Percentiles rank a stretch among this genome's conserved stretches.
phyloP scores from a whole-genome alignment of 2,329 filamentous ascomycete species.

The Metarhizium robertsii region DNA sequence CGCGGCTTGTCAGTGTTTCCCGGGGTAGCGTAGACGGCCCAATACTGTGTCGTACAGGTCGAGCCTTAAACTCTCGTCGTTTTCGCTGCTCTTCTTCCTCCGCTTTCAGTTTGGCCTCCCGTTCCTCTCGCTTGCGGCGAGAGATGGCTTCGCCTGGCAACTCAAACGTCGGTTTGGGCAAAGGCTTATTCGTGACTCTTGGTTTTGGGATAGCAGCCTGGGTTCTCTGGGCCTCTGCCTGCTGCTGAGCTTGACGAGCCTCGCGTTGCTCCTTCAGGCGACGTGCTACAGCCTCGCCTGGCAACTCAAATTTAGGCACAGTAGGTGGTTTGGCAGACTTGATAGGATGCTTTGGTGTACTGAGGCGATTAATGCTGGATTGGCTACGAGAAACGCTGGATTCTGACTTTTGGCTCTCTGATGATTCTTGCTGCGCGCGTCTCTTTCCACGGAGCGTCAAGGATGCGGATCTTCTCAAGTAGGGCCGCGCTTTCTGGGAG shows the following conservation, averaged over 20 bases:
- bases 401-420: slow-evolving; percentile 8
- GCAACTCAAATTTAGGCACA: slow-evolving; percentile 49
- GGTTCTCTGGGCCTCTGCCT: slow-evolving; percentile 24
- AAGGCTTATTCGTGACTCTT: slow-evolving; percentile 38
- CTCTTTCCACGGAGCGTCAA: slow-evolving; percentile 25
- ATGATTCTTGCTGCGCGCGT: slow-evolving; percentile 8
- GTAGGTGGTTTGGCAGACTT: slow-evolving; percentile 48
- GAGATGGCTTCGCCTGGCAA: slow-evolving; percentile 54
- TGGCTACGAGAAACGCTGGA: slow-evolving; percentile 12
- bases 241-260: slow-evolving; percentile 34
- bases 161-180: slow-evolving; percentile 49
- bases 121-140: slow-evolving; percentile 44
- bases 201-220: slow-evolving; percentile 32
- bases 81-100: slow-evolving; percentile 52
- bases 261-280: slow-evolving; percentile 50
- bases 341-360: slow-evolving; percentile 30
- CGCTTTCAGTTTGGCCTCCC: slow-evolving; percentile 42
- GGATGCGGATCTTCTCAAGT: slow-evolving; percentile 33
- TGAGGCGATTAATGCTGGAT: slow-evolving; percentile 8
- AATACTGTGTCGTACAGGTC: slow-evolving; percentile 39
- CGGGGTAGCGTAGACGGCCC: slow-evolving; percentile 36
- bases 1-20: slow-evolving; percentile 48
- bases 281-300: slow-evolving; percentile 51
- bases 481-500: slow-evolving; percentile 24
- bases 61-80: slow-evolving; percentile 55